Evolutionary conservation across 192 early-diverging fungal genomes (phyloP).

Genomic region (Backusella morwellensis): DNA sequence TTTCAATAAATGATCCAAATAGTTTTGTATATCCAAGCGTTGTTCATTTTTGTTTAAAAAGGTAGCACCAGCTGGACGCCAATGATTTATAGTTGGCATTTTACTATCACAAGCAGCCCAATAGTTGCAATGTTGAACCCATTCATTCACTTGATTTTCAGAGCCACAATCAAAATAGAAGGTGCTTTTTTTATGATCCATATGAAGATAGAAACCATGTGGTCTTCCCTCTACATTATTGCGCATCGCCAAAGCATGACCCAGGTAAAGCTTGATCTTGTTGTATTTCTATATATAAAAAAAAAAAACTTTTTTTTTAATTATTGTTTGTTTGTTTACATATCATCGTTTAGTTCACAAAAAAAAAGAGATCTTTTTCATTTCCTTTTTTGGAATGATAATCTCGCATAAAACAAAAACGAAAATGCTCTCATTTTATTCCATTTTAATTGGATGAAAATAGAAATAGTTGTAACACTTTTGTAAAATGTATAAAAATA

Average conservation of each 20-base stretch:
- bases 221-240: not conserved
- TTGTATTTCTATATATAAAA: not conserved
- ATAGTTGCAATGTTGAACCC: conserved; percentile 74
- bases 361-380: conserved; percentile 9
- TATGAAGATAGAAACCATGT: conserved; percentile 10
- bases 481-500: not conserved
- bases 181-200: not conserved
- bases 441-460: conserved; percentile 9
- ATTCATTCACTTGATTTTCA: conserved; percentile 29
- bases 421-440: not conserved
- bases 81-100: conserved; percentile 31
- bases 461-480: not conserved
- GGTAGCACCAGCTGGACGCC: conserved; percentile 14
- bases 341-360: not conserved
- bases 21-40: not conserved
- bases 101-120: conserved; percentile 80
- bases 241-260: conserved; percentile 9
- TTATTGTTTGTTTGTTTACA: not conserved
- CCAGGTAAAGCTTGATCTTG: conserved; percentile 10
- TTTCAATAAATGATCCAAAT: conserved; percentile 13
- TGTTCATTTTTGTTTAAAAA: conserved; percentile 10
- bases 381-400: conserved; percentile 22
- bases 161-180: conserved; percentile 20
- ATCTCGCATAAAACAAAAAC: conserved; percentile 12
- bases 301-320: not conserved